Percentiles rank a stretch among this genome's conserved stretches.
These are phyloP conservation scores for Neurospora tetraspora DNA, from an alignment of 495 filamentous ascomycete species.

Conservation along the genomic window DNA sequence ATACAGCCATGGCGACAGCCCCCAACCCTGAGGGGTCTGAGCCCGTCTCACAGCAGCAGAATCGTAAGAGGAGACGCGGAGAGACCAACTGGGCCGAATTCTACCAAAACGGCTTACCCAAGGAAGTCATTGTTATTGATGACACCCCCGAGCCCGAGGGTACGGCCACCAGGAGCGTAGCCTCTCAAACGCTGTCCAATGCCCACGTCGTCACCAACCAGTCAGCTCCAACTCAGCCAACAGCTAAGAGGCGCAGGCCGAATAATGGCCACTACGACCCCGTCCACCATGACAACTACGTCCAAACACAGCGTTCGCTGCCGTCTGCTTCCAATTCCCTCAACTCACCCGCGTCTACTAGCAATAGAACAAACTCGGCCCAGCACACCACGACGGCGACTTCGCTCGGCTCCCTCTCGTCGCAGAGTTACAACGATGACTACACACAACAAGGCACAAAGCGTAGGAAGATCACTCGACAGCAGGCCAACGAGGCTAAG, in stretches of 20 bases:
- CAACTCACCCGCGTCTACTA: slow-evolving; percentile 41
- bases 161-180: slow-evolving; percentile 15
- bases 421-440: slow-evolving; percentile 53
- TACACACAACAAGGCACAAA: slow-evolving; percentile 59
- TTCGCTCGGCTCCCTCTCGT: slow-evolving; percentile 62
- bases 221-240: slow-evolving; percentile 18
- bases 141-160: slow-evolving; percentile 66
- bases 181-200: slow-evolving; percentile 19
- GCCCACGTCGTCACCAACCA: slow-evolving; percentile 12
- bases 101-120: slow-evolving; percentile 85
- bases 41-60: slow-evolving; percentile 17
- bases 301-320: slow-evolving; percentile 43
- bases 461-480: slow-evolving; percentile 67
- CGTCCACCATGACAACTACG: slow-evolving; percentile 29
- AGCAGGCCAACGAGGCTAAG: slow-evolving; percentile 74
- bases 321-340: slow-evolving; percentile 50
- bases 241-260: slow-evolving; percentile 41
- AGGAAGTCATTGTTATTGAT: slow-evolving; percentile 93
- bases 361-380: slow-evolving; percentile 76
- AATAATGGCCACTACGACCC: slow-evolving; percentile 44
- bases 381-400: slow-evolving; percentile 84
- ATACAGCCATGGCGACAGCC: slow-evolving; percentile 29
- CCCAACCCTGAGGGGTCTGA: slow-evolving; percentile 18
- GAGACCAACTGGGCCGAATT: slow-evolving; percentile 80
- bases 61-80: slow-evolving; percentile 43